These are phyloP conservation scores for Curvularia verruculosa DNA, from an alignment of 2,329 filamentous ascomycete genomes.

Conservation along the genomic window DNA sequence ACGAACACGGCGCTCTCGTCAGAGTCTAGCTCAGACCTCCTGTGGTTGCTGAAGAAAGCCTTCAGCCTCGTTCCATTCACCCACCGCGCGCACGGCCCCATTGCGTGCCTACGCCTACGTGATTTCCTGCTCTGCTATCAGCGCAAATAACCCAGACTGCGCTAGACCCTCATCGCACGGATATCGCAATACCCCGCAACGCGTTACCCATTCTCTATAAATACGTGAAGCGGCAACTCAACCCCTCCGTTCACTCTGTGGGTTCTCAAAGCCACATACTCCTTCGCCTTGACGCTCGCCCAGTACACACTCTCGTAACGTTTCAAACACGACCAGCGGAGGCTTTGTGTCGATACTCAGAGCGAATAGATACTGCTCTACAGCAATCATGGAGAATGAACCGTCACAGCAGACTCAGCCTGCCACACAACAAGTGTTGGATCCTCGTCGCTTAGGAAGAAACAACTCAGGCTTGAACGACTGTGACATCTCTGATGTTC, in stretches of 20 bases:
- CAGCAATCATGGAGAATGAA: constrained; percentile 25
- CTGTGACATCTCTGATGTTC: constrained; percentile 83
- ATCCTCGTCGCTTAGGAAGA: constrained; percentile 78
- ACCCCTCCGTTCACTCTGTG: neutral
- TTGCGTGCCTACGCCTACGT: constrained; percentile 9
- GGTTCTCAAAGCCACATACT: neutral
- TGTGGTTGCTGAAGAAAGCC: neutral
- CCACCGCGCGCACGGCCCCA: constrained; percentile 9
- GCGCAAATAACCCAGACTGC: constrained; percentile 7
- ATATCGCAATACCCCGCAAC: constrained; percentile 3
- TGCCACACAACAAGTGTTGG: constrained; percentile 79
- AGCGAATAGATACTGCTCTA: neutral
- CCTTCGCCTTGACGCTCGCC: neutral
- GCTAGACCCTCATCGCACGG: constrained; percentile 3
- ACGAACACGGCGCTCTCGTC: neutral
- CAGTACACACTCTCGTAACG: neutral
- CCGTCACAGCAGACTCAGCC: constrained; percentile 58
- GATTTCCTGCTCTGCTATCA: constrained; percentile 6
- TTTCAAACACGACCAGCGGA: neutral
- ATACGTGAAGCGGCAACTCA: neutral
- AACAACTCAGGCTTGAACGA: constrained; percentile 84
- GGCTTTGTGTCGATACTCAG: neutral
- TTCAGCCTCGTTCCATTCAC: neutral
- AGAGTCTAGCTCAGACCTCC: neutral
- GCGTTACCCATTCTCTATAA: constrained; percentile 1